Percentiles rank a stretch among this genome's conserved stretches.
These are phyloP conservation scores for Saccharomyces hybrid DNA, from an alignment of 1,139 yeast species.

Conservation along the genomic window DNA sequence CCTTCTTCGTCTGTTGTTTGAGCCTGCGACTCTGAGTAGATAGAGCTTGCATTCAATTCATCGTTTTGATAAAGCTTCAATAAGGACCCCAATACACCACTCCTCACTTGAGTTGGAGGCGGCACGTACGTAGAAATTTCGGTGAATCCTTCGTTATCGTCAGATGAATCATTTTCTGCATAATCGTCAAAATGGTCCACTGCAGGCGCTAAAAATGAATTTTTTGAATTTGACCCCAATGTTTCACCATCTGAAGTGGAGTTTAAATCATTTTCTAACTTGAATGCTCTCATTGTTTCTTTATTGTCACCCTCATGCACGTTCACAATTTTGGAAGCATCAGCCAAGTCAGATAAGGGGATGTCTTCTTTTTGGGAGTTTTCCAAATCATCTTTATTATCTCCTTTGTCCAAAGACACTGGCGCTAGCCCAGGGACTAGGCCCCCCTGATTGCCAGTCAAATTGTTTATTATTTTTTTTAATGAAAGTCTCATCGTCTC, in stretches of 20 bases:
- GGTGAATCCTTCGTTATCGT: constrained; percentile 14
- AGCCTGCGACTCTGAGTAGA: background rate
- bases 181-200: constrained; percentile 21
- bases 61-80: constrained; percentile 51
- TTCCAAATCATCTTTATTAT: constrained; percentile 7
- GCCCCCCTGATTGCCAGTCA: constrained; percentile 27
- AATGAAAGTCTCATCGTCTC: constrained; percentile 19
- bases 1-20: background rate
- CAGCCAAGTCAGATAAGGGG: constrained; percentile 18
- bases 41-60: background rate
- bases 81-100: constrained; percentile 75
- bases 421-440: constrained; percentile 26
- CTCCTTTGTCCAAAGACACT: constrained; percentile 4
- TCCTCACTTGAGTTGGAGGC: constrained; percentile 67
- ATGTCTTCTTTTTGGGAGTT: constrained; percentile 13
- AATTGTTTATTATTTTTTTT: constrained; percentile 23
- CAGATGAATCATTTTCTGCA: constrained; percentile 15
- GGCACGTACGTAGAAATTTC: constrained; percentile 47
- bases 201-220: constrained; percentile 27
- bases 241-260: constrained; percentile 8
- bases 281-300: constrained; percentile 4
- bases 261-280: constrained; percentile 7
- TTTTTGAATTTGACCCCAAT: constrained; percentile 20
- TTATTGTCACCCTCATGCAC: constrained; percentile 19
- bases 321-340: constrained; percentile 28